A percentile compares a stretch with the other conserved stretches of the same genome.
These are phyloP conservation scores for Yamadazyma triangularis DNA, from an alignment of 1,139 yeast genomes.

Conservation along the genomic window DNA sequence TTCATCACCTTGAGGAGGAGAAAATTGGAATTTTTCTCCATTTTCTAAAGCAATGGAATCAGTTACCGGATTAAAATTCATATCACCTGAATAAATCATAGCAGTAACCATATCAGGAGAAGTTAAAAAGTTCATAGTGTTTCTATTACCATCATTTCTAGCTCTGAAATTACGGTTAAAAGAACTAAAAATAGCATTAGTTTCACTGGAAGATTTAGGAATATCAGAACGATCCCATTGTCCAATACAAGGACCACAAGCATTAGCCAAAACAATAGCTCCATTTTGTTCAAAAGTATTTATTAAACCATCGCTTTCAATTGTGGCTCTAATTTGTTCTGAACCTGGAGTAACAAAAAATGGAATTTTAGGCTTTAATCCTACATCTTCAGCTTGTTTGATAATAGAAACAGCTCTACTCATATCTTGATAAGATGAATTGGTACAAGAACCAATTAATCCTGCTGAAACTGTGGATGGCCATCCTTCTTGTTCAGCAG, in stretches of 20 bases:
- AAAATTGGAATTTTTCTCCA: constrained; percentile 71
- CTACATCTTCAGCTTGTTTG: constrained; percentile 76
- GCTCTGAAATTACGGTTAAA: constrained; percentile 97
- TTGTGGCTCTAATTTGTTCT: constrained; percentile 97
- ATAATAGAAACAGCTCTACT: constrained; percentile 87
- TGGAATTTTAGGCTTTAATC: constrained; percentile 88
- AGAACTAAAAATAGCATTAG: constrained; percentile 87
- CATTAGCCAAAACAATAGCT: constrained; percentile 89
- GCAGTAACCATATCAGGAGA: constrained; percentile 98
- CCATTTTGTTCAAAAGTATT: constrained; percentile 79
- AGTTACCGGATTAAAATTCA: constrained; percentile 80
- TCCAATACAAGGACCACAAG: constrained; percentile 99
- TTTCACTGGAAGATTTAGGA: constrained; percentile 58
- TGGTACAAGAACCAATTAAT: constrained; percentile 95
- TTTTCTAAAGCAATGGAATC: constrained; percentile 64
- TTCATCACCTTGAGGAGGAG: constrained; percentile 78
- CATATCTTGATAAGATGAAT: constrained; percentile 97
- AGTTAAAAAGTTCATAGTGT: constrained; percentile 93
- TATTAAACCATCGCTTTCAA: constrained; percentile 88
- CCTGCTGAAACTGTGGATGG: constrained; percentile 83
- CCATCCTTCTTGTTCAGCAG: constrained; percentile 69
- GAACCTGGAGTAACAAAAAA: constrained; percentile 97
- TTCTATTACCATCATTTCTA: constrained; percentile 96
- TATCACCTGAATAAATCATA: constrained; percentile 88
- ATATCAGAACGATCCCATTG: constrained; percentile 89